Conservation (phyloP, 1,284 basidiomycete genomes). For the Macrocybe sp. region DNA sequence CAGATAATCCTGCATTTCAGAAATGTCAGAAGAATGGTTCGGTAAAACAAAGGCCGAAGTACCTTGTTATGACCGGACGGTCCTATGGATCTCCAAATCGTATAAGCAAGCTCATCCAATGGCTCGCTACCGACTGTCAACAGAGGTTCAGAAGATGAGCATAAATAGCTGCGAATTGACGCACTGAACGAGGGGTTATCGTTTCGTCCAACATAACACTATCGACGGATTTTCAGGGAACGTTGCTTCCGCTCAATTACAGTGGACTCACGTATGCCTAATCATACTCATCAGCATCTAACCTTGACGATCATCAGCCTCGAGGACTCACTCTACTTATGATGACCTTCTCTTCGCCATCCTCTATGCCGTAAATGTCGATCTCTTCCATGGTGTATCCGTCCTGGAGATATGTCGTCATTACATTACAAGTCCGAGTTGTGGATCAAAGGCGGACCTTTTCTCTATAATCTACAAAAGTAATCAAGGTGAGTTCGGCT, state of each 20-base stretch:
- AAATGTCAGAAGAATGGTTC: not conserved
- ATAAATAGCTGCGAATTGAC: conserved; percentile 12
- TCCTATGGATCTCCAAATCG: conserved; percentile 54
- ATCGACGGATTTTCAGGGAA: not conserved
- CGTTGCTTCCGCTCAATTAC: not conserved
- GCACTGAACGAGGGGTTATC: conserved; percentile 77
- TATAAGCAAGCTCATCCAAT: conserved; percentile 55
- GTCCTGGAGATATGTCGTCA: conserved; percentile 37
- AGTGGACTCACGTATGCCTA: conserved; percentile 30
- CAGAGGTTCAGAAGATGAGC: not conserved
- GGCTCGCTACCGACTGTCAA: conserved; percentile 74
- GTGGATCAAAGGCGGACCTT: conserved; percentile 42
- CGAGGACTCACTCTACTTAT: conserved; percentile 42
- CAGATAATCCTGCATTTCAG: conserved; percentile 62
- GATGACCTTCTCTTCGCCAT: conserved; percentile 49
- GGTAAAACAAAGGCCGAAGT: not conserved
- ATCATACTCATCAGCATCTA: not conserved
- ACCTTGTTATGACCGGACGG: conserved; percentile 81
- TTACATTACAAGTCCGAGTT: not conserved
- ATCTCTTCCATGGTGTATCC: conserved; percentile 70
- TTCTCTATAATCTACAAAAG: conserved; percentile 64
- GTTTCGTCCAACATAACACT: conserved; percentile 76
- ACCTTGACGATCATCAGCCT: not conserved
- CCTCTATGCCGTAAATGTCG: conserved; percentile 53
- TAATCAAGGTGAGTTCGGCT: not conserved